Evolutionary conservation across 1,284 basidiomycete genomes (phyloP).

Genomic region (Mycena sp.): DNA sequence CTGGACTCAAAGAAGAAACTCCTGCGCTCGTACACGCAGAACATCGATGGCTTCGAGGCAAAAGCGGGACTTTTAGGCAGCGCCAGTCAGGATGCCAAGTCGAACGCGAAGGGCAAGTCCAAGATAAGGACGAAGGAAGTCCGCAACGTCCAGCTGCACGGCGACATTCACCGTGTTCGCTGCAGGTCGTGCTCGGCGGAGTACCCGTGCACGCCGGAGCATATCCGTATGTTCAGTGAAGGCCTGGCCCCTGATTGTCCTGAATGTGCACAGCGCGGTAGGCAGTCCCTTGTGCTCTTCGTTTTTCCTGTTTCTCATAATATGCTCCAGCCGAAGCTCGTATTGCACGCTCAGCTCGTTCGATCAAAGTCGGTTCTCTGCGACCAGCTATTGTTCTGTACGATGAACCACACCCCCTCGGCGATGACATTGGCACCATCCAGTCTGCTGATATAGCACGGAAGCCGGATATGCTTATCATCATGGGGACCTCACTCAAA

Average conservation of each 20-base stretch:
- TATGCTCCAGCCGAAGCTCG: slow-evolving; percentile 71
- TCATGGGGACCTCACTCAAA: slow-evolving; percentile 97
- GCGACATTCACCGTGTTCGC: slow-evolving; percentile 88
- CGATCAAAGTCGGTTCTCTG: slow-evolving; percentile 80
- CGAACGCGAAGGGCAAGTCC: slow-evolving; percentile 66
- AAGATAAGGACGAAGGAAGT: slow-evolving; percentile 75
- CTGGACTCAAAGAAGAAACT: slow-evolving; percentile 88
- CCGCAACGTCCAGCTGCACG: slow-evolving; percentile 91
- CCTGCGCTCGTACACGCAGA: slow-evolving; percentile 92
- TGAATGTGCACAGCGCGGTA: slow-evolving; percentile 81
- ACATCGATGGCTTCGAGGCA: slow-evolving; percentile 93
- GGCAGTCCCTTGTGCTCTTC: slow-evolving; percentile 3
- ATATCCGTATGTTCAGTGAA: slow-evolving; percentile 69
- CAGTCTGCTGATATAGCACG: slow-evolving; percentile 77
- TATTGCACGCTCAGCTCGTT: slow-evolving; percentile 81
- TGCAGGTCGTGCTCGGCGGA: slow-evolving; percentile 85
- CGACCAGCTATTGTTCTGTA: slow-evolving; percentile 92
- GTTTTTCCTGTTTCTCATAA: slow-evolving; percentile 22
- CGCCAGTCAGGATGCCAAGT: slow-evolving; percentile 62
- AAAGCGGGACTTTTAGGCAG: slow-evolving; percentile 78
- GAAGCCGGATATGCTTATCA: slow-evolving; percentile 90
- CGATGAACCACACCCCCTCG: slow-evolving; percentile 88
- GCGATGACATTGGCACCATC: slow-evolving; percentile 85
- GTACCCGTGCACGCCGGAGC: slow-evolving; percentile 70
- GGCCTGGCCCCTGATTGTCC: slow-evolving; percentile 85